Percentiles rank a stretch among this genome's conserved stretches.
Conservation (phyloP, 2,329 filamentous ascomycete genomes). For the Aspergillus sp. region DNA sequence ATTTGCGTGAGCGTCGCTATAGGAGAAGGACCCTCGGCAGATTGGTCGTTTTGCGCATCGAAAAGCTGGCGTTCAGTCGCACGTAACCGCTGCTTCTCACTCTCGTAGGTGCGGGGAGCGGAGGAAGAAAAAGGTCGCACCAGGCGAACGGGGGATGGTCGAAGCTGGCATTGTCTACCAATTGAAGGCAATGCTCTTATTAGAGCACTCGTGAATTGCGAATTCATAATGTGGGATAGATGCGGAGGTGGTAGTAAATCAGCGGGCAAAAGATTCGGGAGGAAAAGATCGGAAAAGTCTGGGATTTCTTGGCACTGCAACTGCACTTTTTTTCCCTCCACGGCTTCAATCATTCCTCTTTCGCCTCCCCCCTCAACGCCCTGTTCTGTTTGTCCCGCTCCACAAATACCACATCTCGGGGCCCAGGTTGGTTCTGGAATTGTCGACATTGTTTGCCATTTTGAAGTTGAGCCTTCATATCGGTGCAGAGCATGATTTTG, state of each 20-base stretch:
- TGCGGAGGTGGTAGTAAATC: neutral
- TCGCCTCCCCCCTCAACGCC: slow-evolving; percentile 12
- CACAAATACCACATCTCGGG: slow-evolving; percentile 8
- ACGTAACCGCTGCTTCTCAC: slow-evolving; percentile 11
- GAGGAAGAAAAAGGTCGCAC: slow-evolving; percentile 32
- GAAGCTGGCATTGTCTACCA: slow-evolving; percentile 21
- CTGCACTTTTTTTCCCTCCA: slow-evolving; percentile 30
- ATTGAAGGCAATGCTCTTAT: slow-evolving; percentile 26
- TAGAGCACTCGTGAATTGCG: slow-evolving; percentile 25
- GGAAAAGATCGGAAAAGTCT: slow-evolving; percentile 27
- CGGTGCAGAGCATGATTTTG: slow-evolving; percentile 33
- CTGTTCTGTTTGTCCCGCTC: slow-evolving; percentile 5
- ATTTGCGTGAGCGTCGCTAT: slow-evolving; percentile 25
- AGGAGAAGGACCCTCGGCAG: slow-evolving; percentile 16
- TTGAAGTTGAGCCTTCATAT: neutral
- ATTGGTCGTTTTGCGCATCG: slow-evolving; percentile 12
- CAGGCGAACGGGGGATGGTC: slow-evolving; percentile 14
- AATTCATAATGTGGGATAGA: slow-evolving; percentile 22
- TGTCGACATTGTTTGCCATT: neutral
- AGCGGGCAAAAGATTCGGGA: neutral
- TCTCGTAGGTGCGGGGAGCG: slow-evolving; percentile 16
- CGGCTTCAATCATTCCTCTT: slow-evolving; percentile 21
- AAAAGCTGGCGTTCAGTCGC: slow-evolving; percentile 25
- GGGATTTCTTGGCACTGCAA: slow-evolving; percentile 28
- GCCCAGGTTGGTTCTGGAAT: slow-evolving; percentile 7